Evolutionary conservation across 371 early-diverging fungal species (phyloP).

Genomic region (Mortierella sp.): DNA sequence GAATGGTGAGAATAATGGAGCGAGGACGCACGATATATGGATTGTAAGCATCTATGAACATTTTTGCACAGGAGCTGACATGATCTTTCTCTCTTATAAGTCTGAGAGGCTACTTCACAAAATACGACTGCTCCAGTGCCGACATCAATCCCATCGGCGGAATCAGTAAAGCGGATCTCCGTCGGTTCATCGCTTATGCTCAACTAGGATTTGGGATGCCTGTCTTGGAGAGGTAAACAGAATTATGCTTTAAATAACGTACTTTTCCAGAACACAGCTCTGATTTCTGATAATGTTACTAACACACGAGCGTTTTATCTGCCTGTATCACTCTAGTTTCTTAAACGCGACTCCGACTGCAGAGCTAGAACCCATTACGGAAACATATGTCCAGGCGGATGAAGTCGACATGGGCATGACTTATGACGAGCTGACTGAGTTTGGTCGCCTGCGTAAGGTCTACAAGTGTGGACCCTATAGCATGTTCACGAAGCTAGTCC

Average conservation of each 20-base stretch:
- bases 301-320: not conserved
- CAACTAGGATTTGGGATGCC: conserved; percentile 73
- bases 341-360: conserved; percentile 93
- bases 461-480: conserved; percentile 89
- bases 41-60: not conserved
- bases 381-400: conserved; percentile 84
- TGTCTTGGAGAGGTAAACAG: conserved; percentile 72
- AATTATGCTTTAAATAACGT: no score
- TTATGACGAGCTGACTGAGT: conserved; percentile 91
- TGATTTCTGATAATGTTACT: not conserved
- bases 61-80: not conserved
- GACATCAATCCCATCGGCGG: conserved; percentile 98
- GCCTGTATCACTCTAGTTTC: conserved; percentile 65
- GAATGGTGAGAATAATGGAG: conserved; percentile 68
- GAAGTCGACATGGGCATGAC: conserved; percentile 98
- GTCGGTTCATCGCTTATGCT: conserved; percentile 83
- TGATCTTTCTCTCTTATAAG: conserved; percentile 40
- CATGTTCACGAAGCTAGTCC: conserved; percentile 90
- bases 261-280: not conserved
- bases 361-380: conserved; percentile 92
- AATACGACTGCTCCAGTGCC: conserved; percentile 98
- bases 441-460: conserved; percentile 92
- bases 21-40: not conserved
- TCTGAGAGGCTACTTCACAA: conserved; percentile 96
- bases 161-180: conserved; percentile 92